A percentile compares a stretch with the other conserved stretches of the same genome.
phyloP scores from a whole-genome alignment of 208 protist species.

The Crithidia fasciculata region DNA sequence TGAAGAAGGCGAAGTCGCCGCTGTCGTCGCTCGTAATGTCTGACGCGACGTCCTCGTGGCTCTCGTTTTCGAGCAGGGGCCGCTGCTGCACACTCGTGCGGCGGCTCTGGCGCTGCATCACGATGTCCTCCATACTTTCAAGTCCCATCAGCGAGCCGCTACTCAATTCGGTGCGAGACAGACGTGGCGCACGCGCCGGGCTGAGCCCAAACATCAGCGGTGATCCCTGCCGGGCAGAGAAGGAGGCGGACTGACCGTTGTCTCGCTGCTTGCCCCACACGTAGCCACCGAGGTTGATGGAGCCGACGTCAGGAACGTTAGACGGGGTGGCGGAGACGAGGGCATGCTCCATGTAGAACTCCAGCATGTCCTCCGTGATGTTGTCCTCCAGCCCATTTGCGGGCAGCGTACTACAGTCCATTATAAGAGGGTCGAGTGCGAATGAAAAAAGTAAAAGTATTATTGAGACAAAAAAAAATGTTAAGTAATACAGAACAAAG shows the following conservation, averaged over 20 bases:
- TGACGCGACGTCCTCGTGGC: neutral
- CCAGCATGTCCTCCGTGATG: slow-evolving; percentile 43
- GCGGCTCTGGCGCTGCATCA: neutral
- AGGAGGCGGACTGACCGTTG: neutral
- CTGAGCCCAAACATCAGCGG: neutral
- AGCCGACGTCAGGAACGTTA: too few species aligned
- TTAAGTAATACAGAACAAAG: too few species aligned
- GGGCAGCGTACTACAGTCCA: slow-evolving; percentile 23
- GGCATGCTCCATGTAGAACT: slow-evolving; percentile 8
- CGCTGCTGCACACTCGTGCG: slow-evolving; percentile 5
- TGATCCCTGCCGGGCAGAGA: neutral
- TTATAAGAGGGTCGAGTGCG: neutral
- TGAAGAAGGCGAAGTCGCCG: slow-evolving; percentile 46
- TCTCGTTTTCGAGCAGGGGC: neutral
- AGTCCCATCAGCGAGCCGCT: neutral
- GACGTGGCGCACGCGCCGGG: neutral
- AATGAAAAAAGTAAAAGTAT: neutral
- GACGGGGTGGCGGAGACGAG: neutral
- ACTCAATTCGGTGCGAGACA: neutral
- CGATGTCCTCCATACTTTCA: neutral
- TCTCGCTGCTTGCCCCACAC: neutral
- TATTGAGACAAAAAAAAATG: too few species aligned
- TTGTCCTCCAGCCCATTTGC: slow-evolving; percentile 21
- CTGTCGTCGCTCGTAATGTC: slow-evolving; percentile 52
- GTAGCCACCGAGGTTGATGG: neutral